phyloP scores from a whole-genome alignment of 768 basidiomycete species.

The Tephrocybe sp. region DNA sequence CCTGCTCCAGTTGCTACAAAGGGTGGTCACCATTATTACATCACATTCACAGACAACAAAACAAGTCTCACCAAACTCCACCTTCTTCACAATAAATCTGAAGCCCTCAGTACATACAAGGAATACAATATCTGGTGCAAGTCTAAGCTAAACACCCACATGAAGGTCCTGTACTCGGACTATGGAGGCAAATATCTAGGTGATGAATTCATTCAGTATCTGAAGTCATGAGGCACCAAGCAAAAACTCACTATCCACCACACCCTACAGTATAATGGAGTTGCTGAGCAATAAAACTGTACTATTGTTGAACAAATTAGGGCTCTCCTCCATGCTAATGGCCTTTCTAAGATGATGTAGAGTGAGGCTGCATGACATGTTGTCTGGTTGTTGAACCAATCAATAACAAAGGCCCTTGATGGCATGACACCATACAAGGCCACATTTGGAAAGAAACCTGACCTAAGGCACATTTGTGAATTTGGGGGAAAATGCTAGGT shows the following conservation, averaged over 20 bases:
- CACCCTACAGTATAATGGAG: slow-evolving; percentile 43
- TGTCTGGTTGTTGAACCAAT: slow-evolving; percentile 26
- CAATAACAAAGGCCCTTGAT: slow-evolving; percentile 23
- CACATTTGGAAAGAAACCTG: slow-evolving; percentile 21
- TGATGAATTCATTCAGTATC: slow-evolving; percentile 29
- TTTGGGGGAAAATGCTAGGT: slow-evolving; percentile 27
- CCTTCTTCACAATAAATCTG: slow-evolving; percentile 30
- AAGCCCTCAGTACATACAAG: slow-evolving; percentile 29
- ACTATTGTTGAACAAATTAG: slow-evolving; percentile 32
- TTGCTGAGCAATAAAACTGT: slow-evolving; percentile 40
- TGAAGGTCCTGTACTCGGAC: slow-evolving; percentile 30
- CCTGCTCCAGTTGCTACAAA: slow-evolving; percentile 30
- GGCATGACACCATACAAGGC: slow-evolving; percentile 25
- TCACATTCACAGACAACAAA: slow-evolving; percentile 35
- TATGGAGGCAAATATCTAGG: slow-evolving; percentile 43
- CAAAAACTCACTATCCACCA: slow-evolving; percentile 39
- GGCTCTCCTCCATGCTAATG: slow-evolving; percentile 34
- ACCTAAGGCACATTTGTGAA: slow-evolving; percentile 25
- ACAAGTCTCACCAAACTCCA: slow-evolving; percentile 25
- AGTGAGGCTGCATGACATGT: slow-evolving; percentile 33
- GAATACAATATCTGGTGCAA: slow-evolving; percentile 30
- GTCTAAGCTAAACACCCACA: slow-evolving; percentile 25
- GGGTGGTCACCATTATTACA: slow-evolving; percentile 26
- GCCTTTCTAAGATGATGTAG: slow-evolving; percentile 37
- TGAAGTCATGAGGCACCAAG: slow-evolving; percentile 35